Evolutionary conservation across 1,284 basidiomycete species (phyloP), one percentile per base, ranked within the genome.

Genomic region (Tilletia horrida): DNA sequence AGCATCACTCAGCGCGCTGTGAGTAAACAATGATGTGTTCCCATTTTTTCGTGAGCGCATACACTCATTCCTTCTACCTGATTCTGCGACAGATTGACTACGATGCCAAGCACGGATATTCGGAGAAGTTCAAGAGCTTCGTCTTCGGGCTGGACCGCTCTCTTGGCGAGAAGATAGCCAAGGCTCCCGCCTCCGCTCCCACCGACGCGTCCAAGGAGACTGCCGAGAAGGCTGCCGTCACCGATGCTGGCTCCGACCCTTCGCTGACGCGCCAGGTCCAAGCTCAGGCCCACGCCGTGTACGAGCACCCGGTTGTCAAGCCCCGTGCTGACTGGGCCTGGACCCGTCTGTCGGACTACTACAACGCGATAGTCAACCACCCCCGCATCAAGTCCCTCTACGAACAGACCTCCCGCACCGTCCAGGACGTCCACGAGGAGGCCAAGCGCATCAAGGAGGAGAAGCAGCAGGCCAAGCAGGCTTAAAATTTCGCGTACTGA

Each of bases 351-450:
- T 72, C 64, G 66, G 74, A 76, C 42, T 77, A 77, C 69, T 77
- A 77, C 73, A 76, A 73, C 61, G 69, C 71, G 50, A 68, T 73
- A 47, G 68, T 70, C 55, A 76, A 77, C 67, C 76, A 77, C 42
- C 74, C 74, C 25, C 70, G 68, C 52, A 77, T 85, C 65, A 75
- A 83, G 67, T 77, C 83, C 0, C 93, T 92, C 82, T 93, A 93
- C 84, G 91, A 90, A 9, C 84, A 83, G 25, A 91, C 91, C 0
- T 85, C 88, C 35, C 93, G 93, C 83, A 89, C 92, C 78, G 87
- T 91, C 18, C 81, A 85, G 44, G 91, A 93, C 77, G 91, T 93
- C 65, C 92, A 93, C 78, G 91, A 92, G 76, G 92, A 94, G 82
- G 92, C 92, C 1, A 85, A 86, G 67, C 87, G 92, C 52, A 90